Evolutionary conservation across 768 basidiomycete species (phyloP).

Genomic region (Hygrocybe coccinea): DNA sequence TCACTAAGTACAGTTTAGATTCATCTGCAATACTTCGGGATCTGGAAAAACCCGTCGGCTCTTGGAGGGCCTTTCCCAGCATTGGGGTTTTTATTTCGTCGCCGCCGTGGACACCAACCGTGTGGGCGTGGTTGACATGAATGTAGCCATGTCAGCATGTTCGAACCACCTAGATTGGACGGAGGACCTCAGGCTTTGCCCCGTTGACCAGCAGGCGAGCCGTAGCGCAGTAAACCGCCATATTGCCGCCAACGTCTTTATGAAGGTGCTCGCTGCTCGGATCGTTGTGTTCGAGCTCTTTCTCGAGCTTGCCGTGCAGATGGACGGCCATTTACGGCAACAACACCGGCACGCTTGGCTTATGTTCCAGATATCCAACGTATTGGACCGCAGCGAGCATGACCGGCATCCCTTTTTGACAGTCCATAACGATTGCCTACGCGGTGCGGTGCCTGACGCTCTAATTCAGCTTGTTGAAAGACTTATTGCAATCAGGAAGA

Average conservation of each 20-base stretch:
- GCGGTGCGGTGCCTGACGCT: neutral
- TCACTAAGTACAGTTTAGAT: too few relatives aligned
- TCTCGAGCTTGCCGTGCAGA: slow-evolving; percentile 8
- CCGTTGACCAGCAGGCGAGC: neutral
- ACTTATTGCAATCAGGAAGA: neutral
- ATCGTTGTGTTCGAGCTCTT: slow-evolving; percentile 14
- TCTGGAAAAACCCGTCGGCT: too few relatives aligned
- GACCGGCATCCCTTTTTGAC: neutral
- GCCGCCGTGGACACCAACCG: too few relatives aligned
- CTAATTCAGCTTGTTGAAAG: neutral
- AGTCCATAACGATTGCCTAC: neutral
- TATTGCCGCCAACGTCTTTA: slow-evolving; percentile 10
- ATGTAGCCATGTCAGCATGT: too few relatives aligned
- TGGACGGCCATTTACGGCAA: slow-evolving; percentile 3
- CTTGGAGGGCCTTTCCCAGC: too few relatives aligned
- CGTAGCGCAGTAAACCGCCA: slow-evolving; percentile 1
- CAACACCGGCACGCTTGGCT: neutral
- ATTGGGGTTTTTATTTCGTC: too few relatives aligned
- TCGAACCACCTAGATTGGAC: too few relatives aligned
- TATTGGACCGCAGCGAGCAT: too few relatives aligned
- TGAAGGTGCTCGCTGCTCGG: slow-evolving; percentile 11
- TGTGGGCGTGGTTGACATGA: too few relatives aligned
- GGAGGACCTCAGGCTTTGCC: neutral
- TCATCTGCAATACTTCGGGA: too few relatives aligned
- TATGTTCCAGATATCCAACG: neutral